phyloP scores from a whole-genome alignment of 192 early-diverging fungal genomes.

The Chytriomyces sp. region DNA sequence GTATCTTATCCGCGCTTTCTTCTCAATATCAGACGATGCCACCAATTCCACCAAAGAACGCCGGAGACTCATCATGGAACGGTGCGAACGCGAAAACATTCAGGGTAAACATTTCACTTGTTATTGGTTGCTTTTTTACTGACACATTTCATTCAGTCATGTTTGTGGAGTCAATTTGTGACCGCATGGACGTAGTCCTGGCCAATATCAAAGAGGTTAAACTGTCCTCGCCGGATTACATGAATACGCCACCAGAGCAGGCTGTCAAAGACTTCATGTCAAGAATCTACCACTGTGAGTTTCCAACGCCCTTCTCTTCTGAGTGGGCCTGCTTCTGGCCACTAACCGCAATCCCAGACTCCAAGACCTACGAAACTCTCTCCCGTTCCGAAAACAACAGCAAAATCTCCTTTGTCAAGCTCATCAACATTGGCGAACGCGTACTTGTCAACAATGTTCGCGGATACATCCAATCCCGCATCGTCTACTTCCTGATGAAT shows the following conservation, averaged over 20 bases:
- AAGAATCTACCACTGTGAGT: constrained; percentile 90
- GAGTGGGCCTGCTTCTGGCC: not conserved
- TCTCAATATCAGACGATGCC: constrained; percentile 69
- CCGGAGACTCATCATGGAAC: constrained; percentile 71
- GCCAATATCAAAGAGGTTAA: constrained; percentile 97
- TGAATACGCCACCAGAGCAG: constrained; percentile 65
- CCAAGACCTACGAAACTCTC: constrained; percentile 82
- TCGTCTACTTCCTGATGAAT: constrained; percentile 99
- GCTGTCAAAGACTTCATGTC: constrained; percentile 91
- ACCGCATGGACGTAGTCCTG: constrained; percentile 83
- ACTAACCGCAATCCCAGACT: constrained; percentile 12
- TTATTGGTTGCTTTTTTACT: too few relatives aligned
- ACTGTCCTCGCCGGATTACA: constrained; percentile 92
- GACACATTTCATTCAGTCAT: too few relatives aligned
- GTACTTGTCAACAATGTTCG: constrained; percentile 93
- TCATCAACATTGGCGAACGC: constrained; percentile 90
- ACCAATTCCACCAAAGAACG: constrained; percentile 92
- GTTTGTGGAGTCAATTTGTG: constrained; percentile 96
- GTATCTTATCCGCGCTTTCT: not conserved
- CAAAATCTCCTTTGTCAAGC: constrained; percentile 83
- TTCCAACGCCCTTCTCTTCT: constrained; percentile 21
- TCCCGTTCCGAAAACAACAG: constrained; percentile 52
- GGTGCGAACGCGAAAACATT: constrained; percentile 71
- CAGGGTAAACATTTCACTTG: too few relatives aligned
- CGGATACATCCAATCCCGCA: constrained; percentile 93